Conservation (phyloP, 2,329 filamentous ascomycete species). For the Dryadomyces sulphureus region DNA sequence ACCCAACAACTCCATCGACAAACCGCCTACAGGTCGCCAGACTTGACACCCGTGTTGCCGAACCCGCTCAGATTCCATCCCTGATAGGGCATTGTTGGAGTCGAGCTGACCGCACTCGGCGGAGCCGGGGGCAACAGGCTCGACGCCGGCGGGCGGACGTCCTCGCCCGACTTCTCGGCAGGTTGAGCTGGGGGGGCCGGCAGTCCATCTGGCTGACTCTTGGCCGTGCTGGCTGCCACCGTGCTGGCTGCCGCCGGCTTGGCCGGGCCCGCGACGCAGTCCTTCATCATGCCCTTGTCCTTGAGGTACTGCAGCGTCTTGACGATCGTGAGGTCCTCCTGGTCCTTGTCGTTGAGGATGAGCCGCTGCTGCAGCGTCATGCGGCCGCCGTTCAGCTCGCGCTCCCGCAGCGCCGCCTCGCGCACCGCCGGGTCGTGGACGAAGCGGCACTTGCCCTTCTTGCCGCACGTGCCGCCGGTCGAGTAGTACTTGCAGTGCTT, state of each 20-base stretch:
- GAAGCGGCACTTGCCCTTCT: slow-evolving; percentile 64
- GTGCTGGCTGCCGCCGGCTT: neutral
- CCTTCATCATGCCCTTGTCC: slow-evolving; percentile 37
- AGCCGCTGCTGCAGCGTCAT: slow-evolving; percentile 52
- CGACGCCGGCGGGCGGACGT: neutral
- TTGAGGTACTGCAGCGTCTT: slow-evolving; percentile 52
- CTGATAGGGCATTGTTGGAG: slow-evolving; percentile 18
- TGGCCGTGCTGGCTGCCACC: neutral
- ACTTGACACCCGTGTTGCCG: slow-evolving; percentile 23
- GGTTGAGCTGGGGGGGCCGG: neutral
- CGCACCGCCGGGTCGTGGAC: slow-evolving; percentile 50
- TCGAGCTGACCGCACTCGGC: slow-evolving; percentile 3
- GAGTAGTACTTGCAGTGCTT: slow-evolving; percentile 59
- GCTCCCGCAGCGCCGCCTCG: slow-evolving; percentile 47
- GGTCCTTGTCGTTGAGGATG: slow-evolving; percentile 52
- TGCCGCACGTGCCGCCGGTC: slow-evolving; percentile 52
- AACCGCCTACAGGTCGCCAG: slow-evolving; percentile 17
- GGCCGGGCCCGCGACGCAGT: slow-evolving; percentile 6
- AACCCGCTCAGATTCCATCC: slow-evolving; percentile 26
- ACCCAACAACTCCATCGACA: neutral
- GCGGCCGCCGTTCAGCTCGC: slow-evolving; percentile 48
- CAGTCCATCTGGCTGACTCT: neutral
- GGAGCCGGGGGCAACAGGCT: neutral
- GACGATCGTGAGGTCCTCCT: slow-evolving; percentile 51
- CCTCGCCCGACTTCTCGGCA: neutral